Evolutionary conservation across 495 filamentous ascomycete species (phyloP), one percentile per base, ranked within the genome.

Genomic region (Aspergillus indologenus): DNA sequence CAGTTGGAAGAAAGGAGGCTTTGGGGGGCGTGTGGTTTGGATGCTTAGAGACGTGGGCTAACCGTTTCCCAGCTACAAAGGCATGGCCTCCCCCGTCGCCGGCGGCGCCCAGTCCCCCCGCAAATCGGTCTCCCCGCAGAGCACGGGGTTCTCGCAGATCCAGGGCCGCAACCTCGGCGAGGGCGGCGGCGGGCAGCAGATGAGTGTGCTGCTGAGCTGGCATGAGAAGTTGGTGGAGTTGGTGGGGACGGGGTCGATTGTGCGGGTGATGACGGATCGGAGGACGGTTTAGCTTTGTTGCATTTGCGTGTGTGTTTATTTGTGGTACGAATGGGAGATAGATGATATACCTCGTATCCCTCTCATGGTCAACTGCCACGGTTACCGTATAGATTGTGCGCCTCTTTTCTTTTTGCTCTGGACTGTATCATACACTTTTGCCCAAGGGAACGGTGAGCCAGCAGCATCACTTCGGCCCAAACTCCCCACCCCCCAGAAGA

Each of bases 181-280:
- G 63, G 90, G 92, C 58, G 88, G 88, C 57, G 87, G 89, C 62
- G 90, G 91, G 49, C 85, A 90, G 64, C 88, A 87, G 47, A 96
- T 96, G 92, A 96, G 92, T 63, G 92, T 97, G 46, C 68, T 97
- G 66, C 75, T 97, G 62, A 95, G 88, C 68, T 97, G 92, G 92
- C 92, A 96, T 67, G 92, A 97, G 81, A 96, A 95, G 81, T 77
- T 95, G 47, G 91, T 96, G 2, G 92, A 96, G 65, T 83, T 97
- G 64, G 86, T 90, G 19, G 92, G 92, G 42, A 80, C 88, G 64
- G 92, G 92, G 18, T 87, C 88, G 71, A 93, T 97, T 76, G 87
- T 91, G 61, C 80, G 92, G 62, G 87, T 89, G 53, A 96, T 97
- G 91, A 90, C 90, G 22, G 92, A 97, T 79, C 87, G 90, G 72